These are phyloP conservation scores for Volvox carteri DNA, from an alignment of 163 green algal genomes.

Conservation along the genomic window DNA sequence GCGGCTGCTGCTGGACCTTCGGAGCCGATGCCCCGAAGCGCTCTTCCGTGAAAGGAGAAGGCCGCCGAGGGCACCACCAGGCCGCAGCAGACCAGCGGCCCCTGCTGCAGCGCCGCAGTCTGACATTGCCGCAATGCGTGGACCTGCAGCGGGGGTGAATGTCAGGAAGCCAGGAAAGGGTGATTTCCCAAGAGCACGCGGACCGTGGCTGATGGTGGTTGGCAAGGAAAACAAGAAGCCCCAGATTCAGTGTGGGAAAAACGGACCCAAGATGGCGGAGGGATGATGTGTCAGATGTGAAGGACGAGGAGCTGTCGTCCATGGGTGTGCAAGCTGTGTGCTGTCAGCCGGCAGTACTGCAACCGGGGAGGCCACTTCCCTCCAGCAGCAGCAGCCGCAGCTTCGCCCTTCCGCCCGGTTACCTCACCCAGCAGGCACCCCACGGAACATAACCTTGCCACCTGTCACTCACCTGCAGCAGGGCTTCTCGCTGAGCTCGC, in stretches of 20 bases:
- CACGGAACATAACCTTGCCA: no score
- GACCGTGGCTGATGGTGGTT: no score
- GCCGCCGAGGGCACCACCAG: constrained; percentile 40
- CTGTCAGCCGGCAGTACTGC: neutral
- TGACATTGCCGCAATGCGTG: neutral
- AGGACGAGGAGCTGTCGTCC: neutral
- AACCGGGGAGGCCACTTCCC: neutral
- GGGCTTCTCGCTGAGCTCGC: constrained; percentile 17
- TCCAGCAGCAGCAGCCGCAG: no score
- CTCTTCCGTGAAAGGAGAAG: neutral
- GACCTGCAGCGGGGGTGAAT: neutral
- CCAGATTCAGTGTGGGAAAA: neutral
- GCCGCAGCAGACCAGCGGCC: neutral
- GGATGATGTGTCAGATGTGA: neutral
- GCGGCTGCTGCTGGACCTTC: no score
- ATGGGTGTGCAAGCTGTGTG: neutral
- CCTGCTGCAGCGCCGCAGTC: neutral
- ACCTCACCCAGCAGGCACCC: no score
- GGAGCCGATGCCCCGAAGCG: neutral
- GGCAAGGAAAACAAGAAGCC: no score
- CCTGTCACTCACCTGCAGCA: constrained; percentile 21
- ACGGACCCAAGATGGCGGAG: neutral
- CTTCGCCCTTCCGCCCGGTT: no score
- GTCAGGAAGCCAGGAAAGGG: neutral
- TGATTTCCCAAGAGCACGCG: no score